Evolutionary conservation across 2,329 filamentous ascomycete species (phyloP).

Genomic region (Colletotrichum siamense): DNA sequence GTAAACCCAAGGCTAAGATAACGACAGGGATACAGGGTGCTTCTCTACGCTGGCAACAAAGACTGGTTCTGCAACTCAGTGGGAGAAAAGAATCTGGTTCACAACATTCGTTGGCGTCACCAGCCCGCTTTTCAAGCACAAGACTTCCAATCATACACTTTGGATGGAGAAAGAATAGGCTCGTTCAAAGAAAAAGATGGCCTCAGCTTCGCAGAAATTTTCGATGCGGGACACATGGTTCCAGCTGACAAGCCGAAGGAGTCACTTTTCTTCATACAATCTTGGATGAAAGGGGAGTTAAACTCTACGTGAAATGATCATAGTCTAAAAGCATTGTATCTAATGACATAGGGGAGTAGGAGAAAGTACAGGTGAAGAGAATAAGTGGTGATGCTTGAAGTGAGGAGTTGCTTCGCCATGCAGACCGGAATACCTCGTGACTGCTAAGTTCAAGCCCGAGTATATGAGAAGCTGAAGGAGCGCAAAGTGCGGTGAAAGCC

Average conservation of each 20-base stretch:
- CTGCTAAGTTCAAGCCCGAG: background rate
- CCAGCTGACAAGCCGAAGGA: background rate
- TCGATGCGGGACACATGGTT: constrained; percentile 1
- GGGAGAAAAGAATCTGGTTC: background rate
- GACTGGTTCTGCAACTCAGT: background rate
- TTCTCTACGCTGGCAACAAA: constrained; percentile 1
- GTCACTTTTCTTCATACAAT: background rate
- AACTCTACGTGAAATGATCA: background rate
- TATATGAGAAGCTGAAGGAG: background rate
- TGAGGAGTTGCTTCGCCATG: background rate
- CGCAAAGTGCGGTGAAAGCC: background rate
- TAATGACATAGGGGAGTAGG: background rate
- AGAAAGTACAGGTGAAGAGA: background rate
- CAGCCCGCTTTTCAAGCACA: background rate
- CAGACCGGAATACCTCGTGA: background rate
- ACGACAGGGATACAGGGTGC: background rate
- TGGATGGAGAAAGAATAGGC: background rate
- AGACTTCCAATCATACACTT: background rate
- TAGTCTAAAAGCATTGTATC: background rate
- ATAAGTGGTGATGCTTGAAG: background rate
- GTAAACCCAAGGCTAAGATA: background rate
- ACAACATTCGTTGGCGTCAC: background rate
- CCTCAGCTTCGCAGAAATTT: background rate
- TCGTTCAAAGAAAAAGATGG: background rate
- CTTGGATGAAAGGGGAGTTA: background rate